Evolutionary conservation across 176 grass and related monocot species (phyloP).

Genomic region (Musa schizocarpa): DNA sequence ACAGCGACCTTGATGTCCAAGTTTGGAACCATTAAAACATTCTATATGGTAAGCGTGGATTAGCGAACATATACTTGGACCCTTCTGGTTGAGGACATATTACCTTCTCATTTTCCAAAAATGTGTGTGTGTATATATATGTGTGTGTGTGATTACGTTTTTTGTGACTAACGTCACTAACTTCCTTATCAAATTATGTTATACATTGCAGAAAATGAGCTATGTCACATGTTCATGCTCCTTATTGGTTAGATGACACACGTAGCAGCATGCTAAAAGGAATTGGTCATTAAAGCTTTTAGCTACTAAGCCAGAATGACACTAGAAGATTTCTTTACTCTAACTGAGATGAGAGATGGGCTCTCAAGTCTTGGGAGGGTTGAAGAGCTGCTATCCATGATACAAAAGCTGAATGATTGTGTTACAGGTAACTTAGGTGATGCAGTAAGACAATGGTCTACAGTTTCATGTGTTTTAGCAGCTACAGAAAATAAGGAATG

Average conservation of each 20-base stretch:
- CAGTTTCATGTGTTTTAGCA: slow-evolving; percentile 27
- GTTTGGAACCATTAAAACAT: too few relatives aligned
- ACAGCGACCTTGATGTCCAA: too few relatives aligned
- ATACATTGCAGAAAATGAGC: neutral
- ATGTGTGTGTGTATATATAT: too few relatives aligned
- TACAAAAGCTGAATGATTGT: slow-evolving; percentile 33
- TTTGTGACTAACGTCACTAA: neutral
- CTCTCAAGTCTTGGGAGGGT: slow-evolving; percentile 42
- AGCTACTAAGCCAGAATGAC: neutral
- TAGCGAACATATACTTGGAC: too few relatives aligned
- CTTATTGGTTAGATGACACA: neutral
- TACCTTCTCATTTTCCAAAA: too few relatives aligned
- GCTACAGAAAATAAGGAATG: slow-evolving; percentile 41
- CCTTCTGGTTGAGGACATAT: too few relatives aligned
- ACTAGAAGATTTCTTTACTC: slow-evolving; percentile 64
- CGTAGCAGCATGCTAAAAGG: neutral
- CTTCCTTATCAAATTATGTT: neutral
- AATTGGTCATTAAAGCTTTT: neutral
- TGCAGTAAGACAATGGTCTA: slow-evolving; percentile 40
- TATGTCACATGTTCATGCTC: neutral
- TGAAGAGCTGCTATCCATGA: slow-evolving; percentile 39
- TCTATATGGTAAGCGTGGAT: too few relatives aligned
- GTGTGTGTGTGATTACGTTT: neutral
- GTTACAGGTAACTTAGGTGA: slow-evolving; percentile 29
- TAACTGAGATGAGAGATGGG: slow-evolving; percentile 63